A percentile compares a stretch with the other conserved stretches of the same genome.
phyloP scores from a whole-genome alignment of 2,329 filamentous ascomycete genomes.

The Monosporascus sp. region DNA sequence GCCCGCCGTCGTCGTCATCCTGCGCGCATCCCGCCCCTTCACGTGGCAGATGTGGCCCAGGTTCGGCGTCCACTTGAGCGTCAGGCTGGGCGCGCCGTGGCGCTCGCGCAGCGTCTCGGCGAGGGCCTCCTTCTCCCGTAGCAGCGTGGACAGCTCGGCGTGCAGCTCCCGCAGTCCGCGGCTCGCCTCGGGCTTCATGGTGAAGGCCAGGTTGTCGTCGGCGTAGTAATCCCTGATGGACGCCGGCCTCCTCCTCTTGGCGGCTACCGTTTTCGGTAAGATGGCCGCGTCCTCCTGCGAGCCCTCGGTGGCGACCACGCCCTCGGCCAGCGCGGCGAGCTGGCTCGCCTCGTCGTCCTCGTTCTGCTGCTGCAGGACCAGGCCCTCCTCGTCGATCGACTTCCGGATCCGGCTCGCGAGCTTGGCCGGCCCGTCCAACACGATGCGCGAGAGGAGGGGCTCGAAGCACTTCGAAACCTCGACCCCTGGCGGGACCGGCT shows the following conservation, averaged over 20 bases:
- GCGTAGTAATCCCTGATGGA: conserved; percentile 54
- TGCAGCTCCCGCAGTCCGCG: conserved; percentile 62
- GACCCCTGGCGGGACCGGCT: conserved; percentile 37
- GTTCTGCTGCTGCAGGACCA: conserved; percentile 73
- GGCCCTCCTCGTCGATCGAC: conserved; percentile 87
- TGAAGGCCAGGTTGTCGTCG: conserved; percentile 56
- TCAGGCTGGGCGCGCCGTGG: conserved; percentile 60
- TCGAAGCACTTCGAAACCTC: conserved; percentile 20
- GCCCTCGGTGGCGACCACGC: conserved; percentile 63
- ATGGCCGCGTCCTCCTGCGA: conserved; percentile 48
- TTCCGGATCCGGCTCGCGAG: conserved; percentile 67
- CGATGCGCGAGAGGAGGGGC: conserved; percentile 44
- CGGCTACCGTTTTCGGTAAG: conserved; percentile 46
- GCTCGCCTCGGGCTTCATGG: conserved; percentile 67
- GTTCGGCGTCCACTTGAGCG: conserved; percentile 79
- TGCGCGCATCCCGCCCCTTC: conserved; percentile 67
- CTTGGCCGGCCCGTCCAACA: conserved; percentile 59
- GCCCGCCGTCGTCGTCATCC: conserved; percentile 2
- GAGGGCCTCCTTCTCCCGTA: conserved; percentile 55
- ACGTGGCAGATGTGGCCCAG: conserved; percentile 89
- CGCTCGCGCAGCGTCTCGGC: conserved; percentile 55
- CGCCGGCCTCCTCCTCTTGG: conserved; percentile 33
- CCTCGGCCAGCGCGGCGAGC: conserved; percentile 68
- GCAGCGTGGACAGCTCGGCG: conserved; percentile 54
- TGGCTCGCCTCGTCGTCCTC: conserved; percentile 67